Evolutionary conservation across 148 eudicot genomes (phyloP).

Genomic region (Pharnaceum exiguum): DNA sequence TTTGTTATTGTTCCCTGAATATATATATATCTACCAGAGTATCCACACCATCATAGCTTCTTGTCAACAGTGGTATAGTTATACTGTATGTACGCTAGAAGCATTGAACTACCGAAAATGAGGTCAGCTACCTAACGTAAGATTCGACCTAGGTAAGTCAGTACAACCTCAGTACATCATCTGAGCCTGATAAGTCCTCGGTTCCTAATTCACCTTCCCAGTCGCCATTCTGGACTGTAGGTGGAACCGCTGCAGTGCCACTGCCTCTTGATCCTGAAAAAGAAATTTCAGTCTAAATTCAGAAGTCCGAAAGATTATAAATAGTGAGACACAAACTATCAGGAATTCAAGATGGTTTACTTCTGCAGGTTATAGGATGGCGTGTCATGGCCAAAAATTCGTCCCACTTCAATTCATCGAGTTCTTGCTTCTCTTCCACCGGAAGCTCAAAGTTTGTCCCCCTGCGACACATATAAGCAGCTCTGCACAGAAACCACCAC

Average conservation of each 20-base stretch:
- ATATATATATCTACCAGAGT: no score
- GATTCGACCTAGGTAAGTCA: no score
- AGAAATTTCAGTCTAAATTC: background rate
- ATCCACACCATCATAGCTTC: no score
- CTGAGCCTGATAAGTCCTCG: slow-evolving; percentile 36
- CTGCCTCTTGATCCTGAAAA: slow-evolving; percentile 43
- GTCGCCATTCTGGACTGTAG: slow-evolving; percentile 22
- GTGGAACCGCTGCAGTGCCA: slow-evolving; percentile 16
- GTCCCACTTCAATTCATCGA: slow-evolving; percentile 62
- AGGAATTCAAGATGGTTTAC: no score
- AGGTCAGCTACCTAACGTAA: no score
- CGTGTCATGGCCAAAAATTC: slow-evolving; percentile 77
- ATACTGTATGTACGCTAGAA: no score
- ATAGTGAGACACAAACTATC: no score
- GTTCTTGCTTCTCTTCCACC: slow-evolving; percentile 73
- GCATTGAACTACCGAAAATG: no score
- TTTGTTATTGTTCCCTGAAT: no score
- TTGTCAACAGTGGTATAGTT: no score
- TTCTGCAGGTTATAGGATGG: slow-evolving; percentile 55
- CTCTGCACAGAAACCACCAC: slow-evolving; percentile 38
- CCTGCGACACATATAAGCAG: slow-evolving; percentile 93
- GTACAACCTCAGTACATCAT: no score
- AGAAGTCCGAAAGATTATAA: no score
- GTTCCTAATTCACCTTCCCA: slow-evolving; percentile 39
- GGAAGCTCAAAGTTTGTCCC: slow-evolving; percentile 77